Evolutionary conservation across 169 alveolate genomes (phyloP).

Genomic region (Plasmodium cynomolgi): DNA sequence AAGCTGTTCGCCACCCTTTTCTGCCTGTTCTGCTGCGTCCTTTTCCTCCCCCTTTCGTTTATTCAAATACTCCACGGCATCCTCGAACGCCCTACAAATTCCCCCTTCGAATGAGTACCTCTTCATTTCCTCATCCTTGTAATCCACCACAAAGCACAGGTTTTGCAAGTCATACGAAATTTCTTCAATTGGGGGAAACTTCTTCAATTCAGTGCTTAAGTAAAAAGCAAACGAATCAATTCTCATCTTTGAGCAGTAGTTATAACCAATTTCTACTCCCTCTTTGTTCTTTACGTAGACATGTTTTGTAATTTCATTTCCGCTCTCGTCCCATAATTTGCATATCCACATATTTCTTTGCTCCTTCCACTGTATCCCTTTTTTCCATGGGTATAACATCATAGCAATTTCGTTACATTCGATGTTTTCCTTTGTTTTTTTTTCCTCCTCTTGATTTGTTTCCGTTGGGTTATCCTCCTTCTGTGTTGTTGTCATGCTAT

Average conservation of each 20-base stretch:
- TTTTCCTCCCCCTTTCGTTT: slow-evolving; percentile 40
- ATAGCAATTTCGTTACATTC: slow-evolving; percentile 52
- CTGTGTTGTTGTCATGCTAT: neutral
- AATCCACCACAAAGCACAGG: slow-evolving; percentile 17
- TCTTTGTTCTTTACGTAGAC: slow-evolving; percentile 57
- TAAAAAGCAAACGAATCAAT: slow-evolving; percentile 17
- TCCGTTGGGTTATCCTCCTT: neutral
- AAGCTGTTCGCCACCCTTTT: neutral
- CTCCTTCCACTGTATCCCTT: slow-evolving; percentile 66
- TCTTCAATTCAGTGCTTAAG: slow-evolving; percentile 40
- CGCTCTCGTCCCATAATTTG: slow-evolving; percentile 44
- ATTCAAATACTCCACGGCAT: slow-evolving; percentile 52
- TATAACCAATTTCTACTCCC: slow-evolving; percentile 72
- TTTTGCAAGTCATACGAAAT: slow-evolving; percentile 28
- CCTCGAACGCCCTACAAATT: slow-evolving; percentile 22
- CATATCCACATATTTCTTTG: slow-evolving; percentile 69
- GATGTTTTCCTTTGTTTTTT: neutral
- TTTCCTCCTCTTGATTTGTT: neutral
- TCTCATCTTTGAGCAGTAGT: slow-evolving; percentile 36
- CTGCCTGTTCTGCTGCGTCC: neutral
- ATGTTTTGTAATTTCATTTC: slow-evolving; percentile 71
- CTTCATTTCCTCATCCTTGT: slow-evolving; percentile 30
- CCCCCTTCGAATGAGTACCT: slow-evolving; percentile 55
- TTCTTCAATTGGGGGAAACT: slow-evolving; percentile 57
- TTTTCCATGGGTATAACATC: slow-evolving; percentile 62